phyloP scores from a whole-genome alignment of 176 grass and related monocot species.

The Avena eriantha region DNA sequence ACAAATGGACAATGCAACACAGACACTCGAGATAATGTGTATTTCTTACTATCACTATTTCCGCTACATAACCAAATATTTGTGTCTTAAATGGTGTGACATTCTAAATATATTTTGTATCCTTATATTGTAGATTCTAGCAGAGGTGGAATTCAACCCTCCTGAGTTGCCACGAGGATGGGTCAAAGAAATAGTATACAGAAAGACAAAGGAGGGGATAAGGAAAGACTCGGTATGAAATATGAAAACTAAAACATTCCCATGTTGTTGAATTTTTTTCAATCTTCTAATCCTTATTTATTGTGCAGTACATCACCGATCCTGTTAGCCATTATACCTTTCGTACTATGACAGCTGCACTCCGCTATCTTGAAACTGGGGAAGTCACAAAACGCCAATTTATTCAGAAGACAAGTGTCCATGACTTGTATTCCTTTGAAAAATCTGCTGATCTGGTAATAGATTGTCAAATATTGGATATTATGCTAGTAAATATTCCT shows the following conservation, averaged over 20 bases:
- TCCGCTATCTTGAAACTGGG: slow-evolving; percentile 40
- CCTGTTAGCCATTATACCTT: slow-evolving; percentile 43
- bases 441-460: slow-evolving; percentile 43
- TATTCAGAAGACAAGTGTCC: slow-evolving; percentile 39
- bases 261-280: not conserved
- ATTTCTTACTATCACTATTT: not conserved
- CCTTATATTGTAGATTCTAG: slow-evolving; percentile 42
- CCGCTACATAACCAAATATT: not conserved
- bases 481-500: too few species aligned
- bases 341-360: slow-evolving; percentile 32
- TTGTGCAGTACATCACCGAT: slow-evolving; percentile 53
- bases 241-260: not conserved
- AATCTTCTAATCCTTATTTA: not conserved
- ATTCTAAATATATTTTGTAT: not conserved
- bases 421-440: slow-evolving; percentile 52
- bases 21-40: slow-evolving; percentile 31
- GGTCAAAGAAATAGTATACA: slow-evolving; percentile 41
- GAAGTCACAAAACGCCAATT: slow-evolving; percentile 30
- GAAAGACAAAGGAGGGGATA: slow-evolving; percentile 25
- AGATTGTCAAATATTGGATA: not conserved
- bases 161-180: slow-evolving; percentile 47
- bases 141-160: slow-evolving; percentile 48
- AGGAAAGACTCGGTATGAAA: slow-evolving; percentile 41
- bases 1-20: slow-evolving; percentile 41
- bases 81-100: not conserved